Base-by-base conservation (phyloP, 1,139 yeast genomes). In the Candida freyschussii region DNA sequence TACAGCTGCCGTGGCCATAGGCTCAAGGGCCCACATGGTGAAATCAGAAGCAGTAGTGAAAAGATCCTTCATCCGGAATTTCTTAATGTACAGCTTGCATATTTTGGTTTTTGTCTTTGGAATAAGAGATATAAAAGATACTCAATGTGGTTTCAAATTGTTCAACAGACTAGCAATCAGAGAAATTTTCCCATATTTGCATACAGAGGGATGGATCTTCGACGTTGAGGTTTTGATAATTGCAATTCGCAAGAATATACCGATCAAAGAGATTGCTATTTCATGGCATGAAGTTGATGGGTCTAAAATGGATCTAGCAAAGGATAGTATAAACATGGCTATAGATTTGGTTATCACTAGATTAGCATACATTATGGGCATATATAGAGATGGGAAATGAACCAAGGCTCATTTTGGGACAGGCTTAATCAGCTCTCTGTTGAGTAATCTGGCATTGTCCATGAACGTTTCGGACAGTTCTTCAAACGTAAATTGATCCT, bases 201-300 rank as follows among this genome's bases (percentile, higher is more conserved):
- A 91, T 57, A 89, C 95, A 11, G 98, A 91, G 59, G 77, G 98
- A 37, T 91, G 98, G 98, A 91, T 93, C 25, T 91, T 91, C 57
- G 98, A 91, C 54, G 97, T 91, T 26, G 98, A 91, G 60, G 75
- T 91, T 13, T 67, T 91, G 44, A 72, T 91, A 42, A 64, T 93
- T 40, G 96, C 91, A 3, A 73, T 75, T 45, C 66, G 84, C 41
- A 87, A 85, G 55, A 50, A 59, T 1, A 78, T 89, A 29, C 67
- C 72, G 7, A 69, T 89, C 34, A 62, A 62, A 31, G 98, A 91
- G 60, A 74, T 87, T 19, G 79, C 96, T 11, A 86, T 91, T 26
- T 83, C 83, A 43, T 91, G 98, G 98, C 96, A 87, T 57, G 98
- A 91, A 60, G 91, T 91, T 32, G 94, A 75, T 48, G 98, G 98